phyloP scores from a whole-genome alignment of 2,329 filamentous ascomycete genomes.

The Aspergillus glaucus region DNA sequence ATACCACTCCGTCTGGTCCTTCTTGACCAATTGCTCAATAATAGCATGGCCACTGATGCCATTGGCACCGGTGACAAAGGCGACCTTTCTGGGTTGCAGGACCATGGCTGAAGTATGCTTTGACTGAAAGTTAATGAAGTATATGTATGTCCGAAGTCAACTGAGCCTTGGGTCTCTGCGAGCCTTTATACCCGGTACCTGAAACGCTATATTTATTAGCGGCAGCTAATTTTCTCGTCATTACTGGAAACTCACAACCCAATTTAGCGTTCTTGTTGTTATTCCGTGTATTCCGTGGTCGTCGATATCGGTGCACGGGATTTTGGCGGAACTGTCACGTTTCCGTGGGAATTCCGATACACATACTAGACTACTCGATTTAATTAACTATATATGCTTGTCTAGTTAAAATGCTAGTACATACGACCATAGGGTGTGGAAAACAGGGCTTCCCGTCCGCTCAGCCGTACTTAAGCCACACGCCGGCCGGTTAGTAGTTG shows the following conservation, averaged over 20 bases:
- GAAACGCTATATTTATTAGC: background rate
- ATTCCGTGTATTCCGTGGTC: no score
- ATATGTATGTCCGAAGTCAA: background rate
- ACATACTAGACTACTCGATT: background rate
- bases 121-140: background rate
- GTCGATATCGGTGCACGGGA: background rate
- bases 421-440: no score
- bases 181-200: background rate
- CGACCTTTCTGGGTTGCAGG: conserved; percentile 15
- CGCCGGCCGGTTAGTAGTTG: no score
- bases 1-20: conserved; percentile 19
- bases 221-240: no score
- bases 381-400: no score
- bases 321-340: background rate
- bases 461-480: no score
- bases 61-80: conserved; percentile 30
- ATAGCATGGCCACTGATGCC: conserved; percentile 31
- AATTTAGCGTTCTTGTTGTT: background rate
- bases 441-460: no score
- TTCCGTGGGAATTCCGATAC: background rate
- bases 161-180: background rate
- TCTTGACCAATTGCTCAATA: conserved; percentile 26
- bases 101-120: background rate
- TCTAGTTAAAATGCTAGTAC: no score
- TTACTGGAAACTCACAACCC: background rate